Conservation (phyloP, 2,329 filamentous ascomycete genomes). For the Volutella citrinella region DNA sequence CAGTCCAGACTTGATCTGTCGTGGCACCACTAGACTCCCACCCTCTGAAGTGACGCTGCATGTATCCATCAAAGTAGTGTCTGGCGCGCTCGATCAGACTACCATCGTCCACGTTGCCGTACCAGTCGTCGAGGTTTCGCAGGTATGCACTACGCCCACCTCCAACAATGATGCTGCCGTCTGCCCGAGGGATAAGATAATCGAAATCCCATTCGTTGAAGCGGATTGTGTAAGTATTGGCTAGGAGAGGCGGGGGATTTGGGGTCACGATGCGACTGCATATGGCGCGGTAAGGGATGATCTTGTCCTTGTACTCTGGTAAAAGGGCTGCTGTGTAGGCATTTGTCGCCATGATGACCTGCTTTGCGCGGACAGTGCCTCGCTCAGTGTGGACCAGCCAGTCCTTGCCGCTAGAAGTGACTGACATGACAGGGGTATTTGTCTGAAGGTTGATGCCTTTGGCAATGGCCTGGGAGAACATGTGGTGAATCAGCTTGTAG, state of each 20-base stretch:
- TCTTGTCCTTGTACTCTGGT: too few species aligned
- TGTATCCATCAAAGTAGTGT: conserved; percentile 9
- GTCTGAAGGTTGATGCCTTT: conserved; percentile 28
- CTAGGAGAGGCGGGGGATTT: conserved; percentile 2
- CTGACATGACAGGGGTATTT: conserved; percentile 22
- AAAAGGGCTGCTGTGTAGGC: too few species aligned
- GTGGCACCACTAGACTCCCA: conserved; percentile 9
- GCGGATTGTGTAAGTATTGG: conserved; percentile 8
- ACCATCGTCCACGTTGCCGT: conserved; percentile 8
- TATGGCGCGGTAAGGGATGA: conserved; percentile 10
- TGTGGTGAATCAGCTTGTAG: conserved; percentile 29
- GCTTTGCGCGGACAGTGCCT: too few species aligned
- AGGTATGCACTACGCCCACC: conserved; percentile 8
- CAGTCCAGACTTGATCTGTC: conserved; percentile 36
- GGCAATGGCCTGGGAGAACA: conserved; percentile 19
- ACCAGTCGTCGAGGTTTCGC: conserved; percentile 7
- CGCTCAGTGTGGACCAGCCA: too few species aligned
- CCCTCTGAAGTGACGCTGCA: conserved; percentile 8
- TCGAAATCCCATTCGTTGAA: conserved; percentile 6
- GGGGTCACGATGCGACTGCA: conserved; percentile 28
- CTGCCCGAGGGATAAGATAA: conserved; percentile 7
- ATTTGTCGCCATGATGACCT: too few species aligned
- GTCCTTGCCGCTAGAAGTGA: conserved; percentile 10
- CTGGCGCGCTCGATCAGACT: conserved; percentile 7
- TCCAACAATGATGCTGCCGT: conserved; percentile 9